A percentile compares a stretch with the other conserved stretches of the same genome.
Evolutionary conservation across 305 asterid genomes (phyloP).

Genomic region (Fraxinus sp.): DNA sequence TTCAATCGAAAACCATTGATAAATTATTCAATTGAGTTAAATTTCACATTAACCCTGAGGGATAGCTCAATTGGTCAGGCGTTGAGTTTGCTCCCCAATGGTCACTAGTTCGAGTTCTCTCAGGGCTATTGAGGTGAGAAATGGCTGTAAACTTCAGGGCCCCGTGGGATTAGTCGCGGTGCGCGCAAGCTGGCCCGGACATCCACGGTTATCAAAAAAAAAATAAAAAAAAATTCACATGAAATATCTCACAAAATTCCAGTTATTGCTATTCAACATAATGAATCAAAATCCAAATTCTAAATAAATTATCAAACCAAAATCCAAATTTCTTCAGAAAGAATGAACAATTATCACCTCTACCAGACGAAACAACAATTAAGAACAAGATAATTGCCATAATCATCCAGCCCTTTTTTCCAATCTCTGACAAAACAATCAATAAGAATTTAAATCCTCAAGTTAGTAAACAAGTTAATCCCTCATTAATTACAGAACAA

Average conservation of each 20-base stretch:
- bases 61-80: too few species aligned
- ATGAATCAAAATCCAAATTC: not conserved
- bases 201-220: too few species aligned
- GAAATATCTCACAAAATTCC: not conserved
- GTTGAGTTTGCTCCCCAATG: too few species aligned
- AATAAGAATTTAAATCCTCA: slow-evolving; percentile 1
- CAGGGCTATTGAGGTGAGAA: too few species aligned
- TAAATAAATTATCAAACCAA: not conserved
- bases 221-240: too few species aligned
- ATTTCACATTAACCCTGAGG: too few species aligned
- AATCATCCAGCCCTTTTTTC: slow-evolving; percentile 38
- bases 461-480: not conserved
- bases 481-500: slow-evolving; percentile 4
- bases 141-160: too few species aligned
- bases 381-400: slow-evolving; percentile 31
- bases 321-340: not conserved
- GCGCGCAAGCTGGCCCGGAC: too few species aligned
- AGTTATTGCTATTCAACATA: not conserved
- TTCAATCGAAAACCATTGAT: not conserved
- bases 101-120: too few species aligned
- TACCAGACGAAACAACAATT: slow-evolving; percentile 36
- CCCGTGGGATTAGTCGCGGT: too few species aligned
- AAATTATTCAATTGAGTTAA: not conserved
- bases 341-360: slow-evolving; percentile 36
- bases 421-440: slow-evolving; percentile 34